Evolutionary conservation across 2,329 filamentous ascomycete genomes (phyloP).

Genomic region (Chrysosporium queenslandicum): DNA sequence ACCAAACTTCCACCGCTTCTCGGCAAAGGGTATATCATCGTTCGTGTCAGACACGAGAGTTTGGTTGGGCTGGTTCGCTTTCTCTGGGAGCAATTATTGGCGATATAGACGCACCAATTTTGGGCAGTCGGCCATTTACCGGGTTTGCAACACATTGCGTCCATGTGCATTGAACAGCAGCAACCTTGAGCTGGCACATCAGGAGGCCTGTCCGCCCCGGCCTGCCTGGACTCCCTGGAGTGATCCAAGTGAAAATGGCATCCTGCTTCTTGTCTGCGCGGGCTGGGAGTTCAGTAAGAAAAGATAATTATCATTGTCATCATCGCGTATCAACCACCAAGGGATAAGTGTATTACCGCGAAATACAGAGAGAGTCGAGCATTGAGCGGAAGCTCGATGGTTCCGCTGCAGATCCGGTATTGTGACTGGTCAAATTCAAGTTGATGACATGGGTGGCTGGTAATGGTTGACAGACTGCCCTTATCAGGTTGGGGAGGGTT

Average conservation of each 20-base stretch:
- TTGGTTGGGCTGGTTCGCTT: neutral
- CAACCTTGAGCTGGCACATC: too few relatives aligned
- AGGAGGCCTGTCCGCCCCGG: too few relatives aligned
- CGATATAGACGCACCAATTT: neutral
- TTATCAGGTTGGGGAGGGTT: neutral
- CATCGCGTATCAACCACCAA: neutral
- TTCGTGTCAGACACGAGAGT: neutral
- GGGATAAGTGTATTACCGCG: neutral
- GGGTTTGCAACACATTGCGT: neutral
- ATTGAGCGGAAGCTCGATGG: neutral
- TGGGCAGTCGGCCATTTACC: neutral
- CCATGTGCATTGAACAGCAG: neutral
- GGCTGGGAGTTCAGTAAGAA: too few relatives aligned
- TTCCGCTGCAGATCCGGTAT: constrained; percentile 9
- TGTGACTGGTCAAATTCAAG: constrained; percentile 1
- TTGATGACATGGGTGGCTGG: constrained; percentile 10
- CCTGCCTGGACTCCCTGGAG: too few relatives aligned
- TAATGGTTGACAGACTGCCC: neutral
- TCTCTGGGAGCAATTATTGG: neutral
- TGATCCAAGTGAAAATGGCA: too few relatives aligned
- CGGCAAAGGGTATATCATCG: neutral
- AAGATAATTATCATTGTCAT: too few relatives aligned
- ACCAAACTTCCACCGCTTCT: neutral
- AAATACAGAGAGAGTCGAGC: neutral
- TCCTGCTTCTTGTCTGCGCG: too few relatives aligned